Base-by-base conservation (phyloP, 192 early-diverging fungal species). In the Hyaloraphidium curvatum region DNA sequence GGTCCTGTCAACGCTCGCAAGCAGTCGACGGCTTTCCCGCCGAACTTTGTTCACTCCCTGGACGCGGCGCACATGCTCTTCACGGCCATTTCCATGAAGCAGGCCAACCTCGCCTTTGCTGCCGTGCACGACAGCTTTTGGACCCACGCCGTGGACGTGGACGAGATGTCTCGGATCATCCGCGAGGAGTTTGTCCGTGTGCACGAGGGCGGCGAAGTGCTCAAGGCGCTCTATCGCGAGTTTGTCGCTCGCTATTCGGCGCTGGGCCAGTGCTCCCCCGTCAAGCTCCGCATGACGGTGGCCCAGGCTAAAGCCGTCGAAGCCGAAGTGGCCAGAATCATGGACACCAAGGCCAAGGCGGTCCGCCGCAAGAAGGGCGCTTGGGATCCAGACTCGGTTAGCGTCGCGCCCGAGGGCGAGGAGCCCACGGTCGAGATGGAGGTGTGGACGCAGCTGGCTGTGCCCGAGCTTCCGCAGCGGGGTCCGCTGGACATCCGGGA, bases 51-150 rank as follows among this genome's bases (percentile, higher is more conserved):
- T 62, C 93, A 97, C 66, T 92, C 89, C 2, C 71, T 97, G 23
- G 93, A 97, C 65, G 93, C 93, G 0, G 79, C 89, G 21, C 93
- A 97, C 60, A 97, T 97, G 93, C 73, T 91, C 56, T 75, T 94
- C 64, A 87, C 89, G 16, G 89, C 93, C 25, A 71, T 89, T 26
- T 77, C 75, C 53, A 94, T 90, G 71, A 75, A 86, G 39, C 61
- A 69, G 30, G 74, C 71, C 17, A 80, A 78, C 2, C 61, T 97
- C 54, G 71, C 79, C 7, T 97, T 94, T 75, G 88, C 93, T 0
- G 79, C 90, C 2, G 93, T 97, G 16, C 93, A 97, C 66, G 93
- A 97, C 66, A 89, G 86, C 52, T 97, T 90, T 65, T 97, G 93
- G 93, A 91, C 91, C 0, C 93, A 97, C 58, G 85, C 93, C 0